A percentile compares a stretch with the other conserved stretches of the same genome.
Evolutionary conservation across 768 basidiomycete genomes (phyloP).

Genomic region (Lactarius hatsudake): DNA sequence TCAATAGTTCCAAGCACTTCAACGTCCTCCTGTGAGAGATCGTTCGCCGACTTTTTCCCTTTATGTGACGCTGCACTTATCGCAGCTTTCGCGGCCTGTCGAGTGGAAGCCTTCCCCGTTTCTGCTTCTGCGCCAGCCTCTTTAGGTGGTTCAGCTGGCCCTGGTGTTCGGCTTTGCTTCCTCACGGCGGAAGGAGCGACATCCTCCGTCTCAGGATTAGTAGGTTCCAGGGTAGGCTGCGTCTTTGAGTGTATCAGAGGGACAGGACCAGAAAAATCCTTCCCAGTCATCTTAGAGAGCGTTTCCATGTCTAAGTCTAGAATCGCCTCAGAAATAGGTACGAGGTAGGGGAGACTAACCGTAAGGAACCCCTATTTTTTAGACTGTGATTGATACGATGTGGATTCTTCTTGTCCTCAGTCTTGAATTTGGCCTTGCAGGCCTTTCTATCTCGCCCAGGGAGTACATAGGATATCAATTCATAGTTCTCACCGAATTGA

Average conservation of each 20-base stretch:
- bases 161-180: slow-evolving; percentile 25
- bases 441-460: slow-evolving; percentile 84
- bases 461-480: slow-evolving; percentile 82
- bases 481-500: slow-evolving; percentile 91
- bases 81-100: slow-evolving; percentile 12
- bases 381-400: slow-evolving; percentile 73
- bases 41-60: slow-evolving; percentile 19
- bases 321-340: background rate
- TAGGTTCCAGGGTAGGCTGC: slow-evolving; percentile 37
- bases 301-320: slow-evolving; percentile 59
- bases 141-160: slow-evolving; percentile 12
- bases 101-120: slow-evolving; percentile 6
- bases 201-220: slow-evolving; percentile 11
- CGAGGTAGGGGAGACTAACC: slow-evolving; percentile 46
- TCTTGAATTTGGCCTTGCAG: slow-evolving; percentile 91
- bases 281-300: slow-evolving; percentile 77
- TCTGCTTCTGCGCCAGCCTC: slow-evolving; percentile 5
- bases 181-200: background rate
- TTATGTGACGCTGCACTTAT: slow-evolving; percentile 9
- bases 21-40: slow-evolving; percentile 29
- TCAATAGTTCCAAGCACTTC: slow-evolving; percentile 35
- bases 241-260: slow-evolving; percentile 57
- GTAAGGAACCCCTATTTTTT: slow-evolving; percentile 69
- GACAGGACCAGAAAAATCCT: slow-evolving; percentile 78
- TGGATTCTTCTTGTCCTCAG: slow-evolving; percentile 80